Evolutionary conservation across 306 rosid genomes (phyloP), one percentile per base, ranked within the genome.

Genomic region (Trichosanthes cucumerina): DNA sequence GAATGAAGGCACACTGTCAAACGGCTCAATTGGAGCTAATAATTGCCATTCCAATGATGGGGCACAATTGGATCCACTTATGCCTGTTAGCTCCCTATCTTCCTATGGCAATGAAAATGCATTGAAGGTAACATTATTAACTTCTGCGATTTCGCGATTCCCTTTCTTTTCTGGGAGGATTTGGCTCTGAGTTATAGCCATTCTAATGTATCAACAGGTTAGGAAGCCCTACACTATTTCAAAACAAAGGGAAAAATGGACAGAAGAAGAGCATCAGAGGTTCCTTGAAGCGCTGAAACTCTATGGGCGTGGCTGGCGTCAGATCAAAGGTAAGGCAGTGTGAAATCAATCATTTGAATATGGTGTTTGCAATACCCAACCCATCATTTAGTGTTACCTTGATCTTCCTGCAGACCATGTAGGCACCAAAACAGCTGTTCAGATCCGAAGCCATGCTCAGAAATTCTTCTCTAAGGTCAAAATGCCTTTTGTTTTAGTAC

Each of bases 381-480:
- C 44, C 60, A 74, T 82, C 49, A 64, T 81, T 78, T 88, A 83
- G 88, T 78, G 80, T 64, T 39, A 28, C 72, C 84, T 64, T 66
- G 76, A 79, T 86, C 80, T 84, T 79, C 84, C 74, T 88, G 91
- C 96, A 95, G 99, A 93, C 80, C 97, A 95, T 86, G 89, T 95
- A 82, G 97, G 97, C 74, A 86, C 97, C 79, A 95, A 95, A 92
- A 91, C 97, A 81, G 97, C 97, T 36, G 93, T 95, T 87, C 99
- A 95, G 87, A 95, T 95, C 81, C 93, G 99, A 84, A 95, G 97
- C 84, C 99, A 95, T 88, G 99, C 99, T 80, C 99, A 95, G 80
- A 95, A 95, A 86, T 95, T 95, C 87, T 95, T 95, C 88, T 89
- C 97, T 84, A 95, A 95, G 98, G 98, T 95, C 47, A 23, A 73